phyloP scores from a whole-genome alignment of 176 grass and related monocot species.

The Tuctoria greenei region DNA sequence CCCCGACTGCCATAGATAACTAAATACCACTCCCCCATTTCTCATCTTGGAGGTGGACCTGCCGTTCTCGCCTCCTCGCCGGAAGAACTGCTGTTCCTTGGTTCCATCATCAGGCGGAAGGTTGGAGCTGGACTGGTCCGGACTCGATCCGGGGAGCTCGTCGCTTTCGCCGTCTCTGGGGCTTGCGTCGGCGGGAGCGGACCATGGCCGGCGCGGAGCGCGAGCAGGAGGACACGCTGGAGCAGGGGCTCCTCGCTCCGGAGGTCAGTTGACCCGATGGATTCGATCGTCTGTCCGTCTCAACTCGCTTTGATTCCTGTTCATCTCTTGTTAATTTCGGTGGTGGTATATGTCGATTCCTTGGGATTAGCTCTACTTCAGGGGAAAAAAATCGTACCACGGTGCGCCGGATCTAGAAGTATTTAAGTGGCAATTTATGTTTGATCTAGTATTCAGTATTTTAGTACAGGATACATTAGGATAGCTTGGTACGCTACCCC shows the following conservation, averaged over 20 bases:
- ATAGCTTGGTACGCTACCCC: background rate
- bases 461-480: background rate
- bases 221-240: slow-evolving; percentile 32
- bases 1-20: background rate
- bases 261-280: slow-evolving; percentile 29
- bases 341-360: background rate
- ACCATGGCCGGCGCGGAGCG: slow-evolving; percentile 39
- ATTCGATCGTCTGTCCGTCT: background rate
- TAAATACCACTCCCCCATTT: background rate
- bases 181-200: background rate
- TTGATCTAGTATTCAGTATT: background rate
- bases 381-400: background rate
- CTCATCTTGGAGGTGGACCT: background rate
- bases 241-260: slow-evolving; percentile 47
- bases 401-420: background rate
- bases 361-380: background rate
- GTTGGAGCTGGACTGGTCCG: background rate
- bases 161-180: background rate
- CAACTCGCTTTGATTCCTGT: background rate
- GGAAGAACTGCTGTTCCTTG: background rate
- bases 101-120: slow-evolving; percentile 9
- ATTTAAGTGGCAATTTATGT: background rate
- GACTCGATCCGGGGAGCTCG: background rate
- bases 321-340: background rate
- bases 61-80: background rate